Conservation (phyloP, 2,329 filamentous ascomycete genomes). For the Fusarium palustre region DNA sequence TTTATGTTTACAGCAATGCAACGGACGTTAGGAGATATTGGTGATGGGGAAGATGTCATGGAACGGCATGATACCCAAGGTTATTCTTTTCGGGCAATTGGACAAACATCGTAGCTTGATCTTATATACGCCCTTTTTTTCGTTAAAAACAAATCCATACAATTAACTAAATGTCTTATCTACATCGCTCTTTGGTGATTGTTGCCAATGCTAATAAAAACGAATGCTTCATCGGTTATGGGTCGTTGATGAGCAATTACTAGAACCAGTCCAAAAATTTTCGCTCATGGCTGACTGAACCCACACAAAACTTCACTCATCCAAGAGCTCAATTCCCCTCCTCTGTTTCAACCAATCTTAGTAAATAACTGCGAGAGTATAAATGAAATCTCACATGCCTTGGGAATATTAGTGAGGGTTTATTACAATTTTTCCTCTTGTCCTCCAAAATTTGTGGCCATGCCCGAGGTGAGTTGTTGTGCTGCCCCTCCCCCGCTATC, state of each 20-base stretch:
- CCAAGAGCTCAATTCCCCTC: conserved; percentile 1
- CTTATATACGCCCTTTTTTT: conserved; percentile 13
- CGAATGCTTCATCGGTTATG: conserved; percentile 10
- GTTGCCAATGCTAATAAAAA: neutral
- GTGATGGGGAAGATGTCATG: conserved; percentile 35
- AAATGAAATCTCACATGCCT: neutral
- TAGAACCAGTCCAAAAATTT: conserved; percentile 40
- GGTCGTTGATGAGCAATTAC: conserved; percentile 18
- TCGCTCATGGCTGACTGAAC: conserved; percentile 40
- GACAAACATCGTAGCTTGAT: conserved; percentile 29
- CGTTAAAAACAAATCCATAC: conserved; percentile 33
- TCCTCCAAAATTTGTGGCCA: conserved; percentile 9
- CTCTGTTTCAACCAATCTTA: neutral
- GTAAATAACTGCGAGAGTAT: neutral
- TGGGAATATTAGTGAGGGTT: neutral
- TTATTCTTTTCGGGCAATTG: conserved; percentile 15
- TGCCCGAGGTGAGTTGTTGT: conserved; percentile 32
- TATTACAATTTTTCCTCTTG: neutral
- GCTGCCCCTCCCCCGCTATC: conserved; percentile 46
- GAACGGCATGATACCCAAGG: conserved; percentile 43
- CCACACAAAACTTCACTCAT: conserved; percentile 39
- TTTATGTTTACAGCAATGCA: conserved; percentile 15
- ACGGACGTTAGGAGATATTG: conserved; percentile 16
- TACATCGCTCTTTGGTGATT: neutral
- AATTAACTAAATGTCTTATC: neutral